Evolutionary conservation across 2,329 filamentous ascomycete species (phyloP), one percentile per base, ranked within the genome.

Genomic region (Ophiostoma perfectum): DNA sequence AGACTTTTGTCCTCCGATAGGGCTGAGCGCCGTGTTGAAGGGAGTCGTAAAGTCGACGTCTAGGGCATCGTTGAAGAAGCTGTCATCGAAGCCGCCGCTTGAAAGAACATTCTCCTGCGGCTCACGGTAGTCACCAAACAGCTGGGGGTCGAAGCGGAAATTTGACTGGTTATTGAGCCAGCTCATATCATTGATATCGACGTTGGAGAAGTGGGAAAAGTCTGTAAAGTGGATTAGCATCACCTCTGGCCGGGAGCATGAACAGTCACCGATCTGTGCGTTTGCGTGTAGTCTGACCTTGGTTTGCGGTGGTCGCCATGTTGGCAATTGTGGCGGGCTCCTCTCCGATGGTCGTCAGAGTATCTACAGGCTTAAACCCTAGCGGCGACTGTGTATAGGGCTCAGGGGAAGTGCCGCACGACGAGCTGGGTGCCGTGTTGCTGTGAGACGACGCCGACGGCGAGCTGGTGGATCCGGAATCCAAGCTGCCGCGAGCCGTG

Each of bases 51-150:
- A 91, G 74, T 97, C 93, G 27, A 87, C 81, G 16, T 93, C 89
- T 75, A 96, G 90, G 14, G 92, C 90, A 73, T 97, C 93, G 72
- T 86, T 86, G 78, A 88, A 87, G 73, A 88, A 85, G 68, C 77
- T 82, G 71, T 88, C 90, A 67, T 92, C 91, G 72, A 96, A 91
- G 8, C 88, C 86, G 60, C 84, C 86, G 39, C 80, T 88, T 72
- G 82, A 81, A 18, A 96, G 79, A 14, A 96, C 84, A 68, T 89
- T 94, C 69, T 92, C 90, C 74, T 96, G 92, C 0, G 92, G 88
- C 75, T 99, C 95, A 66, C 95, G 89, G 78, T 97, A 98, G 73
- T 93, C 91, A 67, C 90, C 91, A 77, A 97, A 98, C 4, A 98
- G 83, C 68, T 95, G 88, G 0, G 95, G 94, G 71, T 98, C 93